Conservation (phyloP, 2,329 filamentous ascomycete species). For the Colletotrichum sp. region DNA sequence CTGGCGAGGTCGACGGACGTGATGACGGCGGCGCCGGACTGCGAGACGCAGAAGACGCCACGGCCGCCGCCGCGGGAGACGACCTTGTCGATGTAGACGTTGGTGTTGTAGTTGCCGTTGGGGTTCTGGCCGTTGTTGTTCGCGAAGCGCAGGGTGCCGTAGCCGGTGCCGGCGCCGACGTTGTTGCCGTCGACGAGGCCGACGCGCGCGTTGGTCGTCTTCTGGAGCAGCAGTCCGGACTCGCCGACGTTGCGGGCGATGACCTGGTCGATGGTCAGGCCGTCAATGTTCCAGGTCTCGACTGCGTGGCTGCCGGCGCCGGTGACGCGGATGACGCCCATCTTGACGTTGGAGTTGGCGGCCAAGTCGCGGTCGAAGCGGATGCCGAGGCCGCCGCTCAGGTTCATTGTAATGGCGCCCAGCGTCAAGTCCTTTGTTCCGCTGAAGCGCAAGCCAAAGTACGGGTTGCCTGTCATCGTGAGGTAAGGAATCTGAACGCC, state of each 20-base stretch:
- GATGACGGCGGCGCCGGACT: constrained; percentile 59
- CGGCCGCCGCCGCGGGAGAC: constrained; percentile 61
- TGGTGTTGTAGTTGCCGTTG: constrained; percentile 55
- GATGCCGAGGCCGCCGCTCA: constrained; percentile 59
- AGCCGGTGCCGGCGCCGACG: constrained; percentile 56
- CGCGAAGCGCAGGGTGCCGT: constrained; percentile 62
- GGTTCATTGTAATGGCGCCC: constrained; percentile 59
- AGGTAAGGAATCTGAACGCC: constrained; percentile 61
- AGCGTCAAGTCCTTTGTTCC: constrained; percentile 53
- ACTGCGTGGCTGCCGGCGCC: constrained; percentile 62
- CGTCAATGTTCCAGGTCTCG: constrained; percentile 65
- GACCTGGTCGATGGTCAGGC: constrained; percentile 55
- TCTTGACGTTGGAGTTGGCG: constrained; percentile 57
- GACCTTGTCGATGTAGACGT: constrained; percentile 58
- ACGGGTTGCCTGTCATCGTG: constrained; percentile 61
- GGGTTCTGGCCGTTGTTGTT: constrained; percentile 59
- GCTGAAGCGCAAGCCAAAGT: constrained; percentile 62
- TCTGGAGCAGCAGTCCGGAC: constrained; percentile 61
- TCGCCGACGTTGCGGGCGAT: constrained; percentile 60
- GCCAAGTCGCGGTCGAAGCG: constrained; percentile 62
- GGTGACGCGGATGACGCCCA: constrained; percentile 55
- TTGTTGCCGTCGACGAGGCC: constrained; percentile 62
- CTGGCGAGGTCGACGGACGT: constrained; percentile 51
- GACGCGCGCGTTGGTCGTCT: constrained; percentile 55
- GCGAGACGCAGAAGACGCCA: constrained; percentile 62